Evolutionary conservation across 208 protist genomes (phyloP).

Genomic region (Trypanosoma lewisi): DNA sequence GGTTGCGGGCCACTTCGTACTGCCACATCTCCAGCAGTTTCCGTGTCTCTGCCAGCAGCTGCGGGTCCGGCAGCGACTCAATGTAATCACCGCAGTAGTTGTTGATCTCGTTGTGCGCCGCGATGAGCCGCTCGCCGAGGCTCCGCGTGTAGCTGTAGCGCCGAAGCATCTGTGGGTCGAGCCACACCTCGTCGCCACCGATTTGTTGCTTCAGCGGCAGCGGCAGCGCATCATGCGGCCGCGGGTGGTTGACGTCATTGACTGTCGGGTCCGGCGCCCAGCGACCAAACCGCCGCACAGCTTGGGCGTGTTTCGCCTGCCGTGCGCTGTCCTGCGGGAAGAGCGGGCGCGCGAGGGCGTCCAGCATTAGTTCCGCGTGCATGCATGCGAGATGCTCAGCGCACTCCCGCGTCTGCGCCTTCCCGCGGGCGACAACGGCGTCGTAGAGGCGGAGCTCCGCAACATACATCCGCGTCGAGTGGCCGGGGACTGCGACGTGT

Average conservation of each 20-base stretch:
- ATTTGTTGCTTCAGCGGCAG: constrained; percentile 73
- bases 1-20: constrained; percentile 50
- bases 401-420: constrained; percentile 54
- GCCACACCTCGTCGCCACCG: constrained; percentile 66
- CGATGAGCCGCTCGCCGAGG: constrained; percentile 57
- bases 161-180: constrained; percentile 34
- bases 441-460: constrained; percentile 52
- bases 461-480: constrained; percentile 44
- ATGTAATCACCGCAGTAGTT: constrained; percentile 41
- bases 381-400: constrained; percentile 72
- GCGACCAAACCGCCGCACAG: constrained; percentile 59
- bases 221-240: constrained; percentile 51
- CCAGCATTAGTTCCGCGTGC: constrained; percentile 81
- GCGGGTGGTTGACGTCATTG: constrained; percentile 24
- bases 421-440: constrained; percentile 43
- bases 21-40: constrained; percentile 59
- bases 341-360: constrained; percentile 54
- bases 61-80: constrained; percentile 61
- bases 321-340: constrained; percentile 48
- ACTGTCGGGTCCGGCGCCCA: constrained; percentile 58
- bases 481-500: constrained; percentile 32
- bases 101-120: constrained; percentile 52
- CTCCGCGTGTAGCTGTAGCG: constrained; percentile 33
- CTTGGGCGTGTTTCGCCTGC: constrained; percentile 61
- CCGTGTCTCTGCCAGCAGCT: constrained; percentile 51